phyloP scores from a whole-genome alignment of 495 filamentous ascomycete species.

The Amphirosellinia nigrospora region DNA sequence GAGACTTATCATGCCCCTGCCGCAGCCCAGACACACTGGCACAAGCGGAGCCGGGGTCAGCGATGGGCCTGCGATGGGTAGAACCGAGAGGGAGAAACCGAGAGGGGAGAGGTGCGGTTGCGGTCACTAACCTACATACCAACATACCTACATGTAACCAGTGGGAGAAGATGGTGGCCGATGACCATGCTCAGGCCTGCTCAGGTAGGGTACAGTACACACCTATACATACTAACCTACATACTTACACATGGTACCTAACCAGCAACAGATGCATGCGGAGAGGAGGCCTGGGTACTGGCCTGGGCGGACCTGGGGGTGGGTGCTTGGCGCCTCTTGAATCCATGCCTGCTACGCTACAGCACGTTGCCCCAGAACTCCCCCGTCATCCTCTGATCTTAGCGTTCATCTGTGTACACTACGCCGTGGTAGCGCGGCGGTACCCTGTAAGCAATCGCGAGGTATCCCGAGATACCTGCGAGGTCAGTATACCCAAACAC shows the following conservation, averaged over 20 bases:
- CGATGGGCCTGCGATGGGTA: not conserved
- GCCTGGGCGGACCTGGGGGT: too few relatives aligned
- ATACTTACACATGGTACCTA: too few relatives aligned
- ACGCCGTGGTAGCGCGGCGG: slow-evolving; percentile 26
- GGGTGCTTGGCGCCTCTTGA: slow-evolving; percentile 39
- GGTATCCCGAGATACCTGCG: slow-evolving; percentile 40
- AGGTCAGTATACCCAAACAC: slow-evolving; percentile 30
- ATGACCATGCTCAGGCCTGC: slow-evolving; percentile 2
- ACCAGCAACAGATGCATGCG: slow-evolving; percentile 32
- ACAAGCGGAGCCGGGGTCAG: slow-evolving; percentile 28
- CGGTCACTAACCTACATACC: not conserved
- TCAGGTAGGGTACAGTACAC: not conserved
- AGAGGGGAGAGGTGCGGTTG: slow-evolving; percentile 16
- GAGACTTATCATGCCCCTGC: slow-evolving; percentile 23
- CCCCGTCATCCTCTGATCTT: slow-evolving; percentile 37
- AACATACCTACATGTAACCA: too few relatives aligned
- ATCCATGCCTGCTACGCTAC: slow-evolving; percentile 35
- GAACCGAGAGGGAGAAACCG: slow-evolving; percentile 18
- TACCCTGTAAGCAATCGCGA: slow-evolving; percentile 35
- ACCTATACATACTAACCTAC: too few relatives aligned
- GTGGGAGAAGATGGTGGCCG: slow-evolving; percentile 1
- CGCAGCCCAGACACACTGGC: slow-evolving; percentile 26
- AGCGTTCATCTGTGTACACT: slow-evolving; percentile 32
- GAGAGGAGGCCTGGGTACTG: slow-evolving; percentile 32
- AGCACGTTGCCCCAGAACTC: slow-evolving; percentile 32